Percentiles rank a stretch among this genome's conserved stretches.
phyloP scores from a whole-genome alignment of 1,284 basidiomycete species.

The Salmacisia buchloeana region DNA sequence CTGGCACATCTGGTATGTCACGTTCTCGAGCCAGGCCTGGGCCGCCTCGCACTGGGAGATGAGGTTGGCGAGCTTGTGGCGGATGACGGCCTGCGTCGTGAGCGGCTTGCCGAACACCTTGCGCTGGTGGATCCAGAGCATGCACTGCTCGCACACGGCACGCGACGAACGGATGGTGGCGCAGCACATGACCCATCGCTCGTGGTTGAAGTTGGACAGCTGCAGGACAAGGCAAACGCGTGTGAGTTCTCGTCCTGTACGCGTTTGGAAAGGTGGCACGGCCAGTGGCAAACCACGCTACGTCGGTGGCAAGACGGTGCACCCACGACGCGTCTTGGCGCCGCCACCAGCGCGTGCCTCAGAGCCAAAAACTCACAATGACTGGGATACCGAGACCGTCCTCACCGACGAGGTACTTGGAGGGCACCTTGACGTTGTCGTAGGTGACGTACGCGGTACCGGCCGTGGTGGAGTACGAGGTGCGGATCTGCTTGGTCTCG shows the following conservation, averaged over 20 bases:
- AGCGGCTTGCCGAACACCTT: constrained; percentile 58
- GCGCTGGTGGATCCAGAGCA: constrained; percentile 49
- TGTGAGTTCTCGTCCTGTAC: background rate
- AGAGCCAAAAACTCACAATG: constrained; percentile 42
- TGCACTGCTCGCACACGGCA: constrained; percentile 39
- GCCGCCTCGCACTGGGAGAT: constrained; percentile 74
- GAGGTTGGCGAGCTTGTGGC: constrained; percentile 77
- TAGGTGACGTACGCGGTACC: constrained; percentile 79
- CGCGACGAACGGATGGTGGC: constrained; percentile 61
- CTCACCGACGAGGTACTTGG: constrained; percentile 77
- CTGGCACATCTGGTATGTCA: constrained; percentile 86
- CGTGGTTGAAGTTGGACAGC: constrained; percentile 55
- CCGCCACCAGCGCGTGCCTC: background rate
- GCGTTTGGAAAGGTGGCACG: background rate
- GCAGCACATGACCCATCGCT: constrained; percentile 64
- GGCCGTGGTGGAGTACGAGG: constrained; percentile 46
- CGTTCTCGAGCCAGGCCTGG: constrained; percentile 81
- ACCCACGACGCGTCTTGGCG: background rate
- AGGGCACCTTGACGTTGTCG: constrained; percentile 77
- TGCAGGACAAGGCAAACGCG: background rate
- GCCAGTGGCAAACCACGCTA: background rate
- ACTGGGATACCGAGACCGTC: constrained; percentile 77
- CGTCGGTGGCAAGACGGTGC: too few relatives aligned
- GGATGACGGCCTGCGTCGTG: constrained; percentile 73
- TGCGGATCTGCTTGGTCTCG: constrained; percentile 74